Evolutionary conservation across 73 alveolate genomes (phyloP).

Genomic region (Blepharisma japonicum): DNA sequence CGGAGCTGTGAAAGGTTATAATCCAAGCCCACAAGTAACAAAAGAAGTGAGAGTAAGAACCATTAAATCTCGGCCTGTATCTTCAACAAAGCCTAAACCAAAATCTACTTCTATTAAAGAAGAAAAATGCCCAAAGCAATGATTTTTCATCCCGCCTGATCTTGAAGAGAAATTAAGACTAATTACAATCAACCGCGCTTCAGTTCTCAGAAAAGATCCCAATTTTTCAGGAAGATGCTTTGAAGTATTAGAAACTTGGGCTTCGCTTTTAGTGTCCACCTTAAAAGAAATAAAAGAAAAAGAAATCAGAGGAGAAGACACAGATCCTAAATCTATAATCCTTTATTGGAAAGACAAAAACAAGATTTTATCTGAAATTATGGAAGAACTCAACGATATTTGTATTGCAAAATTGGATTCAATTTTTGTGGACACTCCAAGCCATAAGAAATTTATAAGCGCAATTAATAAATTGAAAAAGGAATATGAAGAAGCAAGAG

Average conservation of each 20-base stretch:
- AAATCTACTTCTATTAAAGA: background rate
- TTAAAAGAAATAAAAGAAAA: background rate
- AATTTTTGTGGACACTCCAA: background rate
- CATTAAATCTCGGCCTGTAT: background rate
- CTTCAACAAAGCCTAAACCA: background rate
- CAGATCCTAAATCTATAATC: background rate
- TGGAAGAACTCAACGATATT: constrained; percentile 3
- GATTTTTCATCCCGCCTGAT: constrained; percentile 27
- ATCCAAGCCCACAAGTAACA: background rate
- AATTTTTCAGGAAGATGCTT: constrained; percentile 12
- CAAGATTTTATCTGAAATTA: background rate
- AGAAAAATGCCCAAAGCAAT: background rate
- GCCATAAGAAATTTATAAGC: background rate
- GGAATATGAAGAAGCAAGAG: constrained; percentile 10
- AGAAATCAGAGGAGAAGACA: constrained; percentile 8
- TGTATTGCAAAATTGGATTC: constrained; percentile 24
- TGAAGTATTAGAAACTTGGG: constrained; percentile 22
- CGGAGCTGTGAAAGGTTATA: no score
- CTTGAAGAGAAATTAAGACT: background rate
- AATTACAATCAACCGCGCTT: constrained; percentile 9
- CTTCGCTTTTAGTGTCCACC: background rate
- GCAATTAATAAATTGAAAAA: background rate
- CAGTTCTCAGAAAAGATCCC: background rate
- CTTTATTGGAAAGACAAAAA: constrained; percentile 12
- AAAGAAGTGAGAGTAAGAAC: constrained; percentile 17